These are phyloP conservation scores for Fusarium miscanthi DNA, from an alignment of 2,329 filamentous ascomycete genomes.

Conservation along the genomic window DNA sequence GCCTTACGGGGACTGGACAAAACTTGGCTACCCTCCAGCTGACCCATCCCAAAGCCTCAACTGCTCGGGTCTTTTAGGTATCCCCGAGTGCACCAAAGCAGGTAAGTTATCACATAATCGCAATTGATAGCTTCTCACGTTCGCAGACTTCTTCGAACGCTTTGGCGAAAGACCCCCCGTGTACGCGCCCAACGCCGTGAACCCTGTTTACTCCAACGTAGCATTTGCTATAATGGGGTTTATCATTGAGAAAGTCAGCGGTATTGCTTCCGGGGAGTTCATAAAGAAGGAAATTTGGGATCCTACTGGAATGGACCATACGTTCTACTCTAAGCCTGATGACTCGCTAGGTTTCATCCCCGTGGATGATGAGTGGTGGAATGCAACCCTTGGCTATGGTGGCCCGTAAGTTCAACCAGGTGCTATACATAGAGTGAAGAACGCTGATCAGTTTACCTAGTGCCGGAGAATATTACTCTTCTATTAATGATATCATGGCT, in stretches of 20 bases:
- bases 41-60: slow-evolving; percentile 10
- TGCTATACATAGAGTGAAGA: too few species aligned
- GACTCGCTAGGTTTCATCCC: slow-evolving; percentile 10
- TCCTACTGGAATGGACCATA: slow-evolving; percentile 5
- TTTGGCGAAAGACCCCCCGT: slow-evolving; percentile 21
- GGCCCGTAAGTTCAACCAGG: slow-evolving; percentile 1
- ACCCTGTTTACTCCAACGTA: slow-evolving; percentile 2
- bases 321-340: neutral
- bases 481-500: slow-evolving; percentile 2
- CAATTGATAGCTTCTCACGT: fast-evolving
- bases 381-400: slow-evolving; percentile 10
- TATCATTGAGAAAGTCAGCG: slow-evolving; percentile 19
- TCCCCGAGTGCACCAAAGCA: neutral
- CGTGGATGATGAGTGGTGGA: slow-evolving; percentile 17
- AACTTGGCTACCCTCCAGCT: neutral
- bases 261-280: slow-evolving; percentile 6
- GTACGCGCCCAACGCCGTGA: slow-evolving; percentile 4
- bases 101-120: neutral
- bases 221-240: slow-evolving; percentile 3
- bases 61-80: slow-evolving; percentile 11
- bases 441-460: neutral
- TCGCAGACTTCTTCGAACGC: neutral
- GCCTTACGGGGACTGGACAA: slow-evolving; percentile 25
- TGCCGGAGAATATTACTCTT: slow-evolving; percentile 13
- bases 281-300: slow-evolving; percentile 18